Conservation (phyloP, 331 rosid genomes). For the Quercus lobata region DNA sequence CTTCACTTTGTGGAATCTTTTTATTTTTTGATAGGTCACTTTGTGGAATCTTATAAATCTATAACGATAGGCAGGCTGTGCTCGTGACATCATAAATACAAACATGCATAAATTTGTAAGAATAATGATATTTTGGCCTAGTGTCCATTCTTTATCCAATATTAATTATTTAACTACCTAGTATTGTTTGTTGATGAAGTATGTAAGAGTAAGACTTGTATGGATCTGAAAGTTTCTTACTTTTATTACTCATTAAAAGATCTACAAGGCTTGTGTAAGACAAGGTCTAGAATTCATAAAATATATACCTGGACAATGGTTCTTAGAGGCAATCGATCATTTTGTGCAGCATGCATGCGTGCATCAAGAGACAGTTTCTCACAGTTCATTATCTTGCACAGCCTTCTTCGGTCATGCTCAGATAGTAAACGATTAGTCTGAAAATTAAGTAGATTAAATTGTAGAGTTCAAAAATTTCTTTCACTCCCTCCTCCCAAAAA, state of each 20-base stretch:
- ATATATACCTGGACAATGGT: constrained; percentile 72
- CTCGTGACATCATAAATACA: background rate
- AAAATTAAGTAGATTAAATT: constrained; percentile 19
- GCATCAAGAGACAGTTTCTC: constrained; percentile 90
- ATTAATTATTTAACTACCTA: background rate
- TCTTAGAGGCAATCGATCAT: constrained; percentile 87
- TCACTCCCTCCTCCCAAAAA: background rate
- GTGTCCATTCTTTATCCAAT: background rate
- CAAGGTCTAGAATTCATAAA: constrained; percentile 12
- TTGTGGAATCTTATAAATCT: background rate
- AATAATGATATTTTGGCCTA: background rate
- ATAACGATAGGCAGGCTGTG: background rate
- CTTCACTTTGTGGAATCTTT: no score
- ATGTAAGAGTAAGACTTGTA: background rate
- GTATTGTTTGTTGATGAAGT: background rate
- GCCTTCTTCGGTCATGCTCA: constrained; percentile 78
- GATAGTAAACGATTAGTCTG: constrained; percentile 74
- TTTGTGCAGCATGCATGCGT: constrained; percentile 85
- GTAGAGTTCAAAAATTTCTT: constrained; percentile 22
- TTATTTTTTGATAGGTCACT: no score
- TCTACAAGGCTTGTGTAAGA: background rate
- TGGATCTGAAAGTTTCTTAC: background rate
- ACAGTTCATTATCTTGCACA: constrained; percentile 83
- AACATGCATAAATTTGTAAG: background rate
- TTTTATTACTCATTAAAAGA: background rate